Evolutionary conservation across 2,329 filamentous ascomycete genomes (phyloP).

Genomic region (Fusarium pilosicola): DNA sequence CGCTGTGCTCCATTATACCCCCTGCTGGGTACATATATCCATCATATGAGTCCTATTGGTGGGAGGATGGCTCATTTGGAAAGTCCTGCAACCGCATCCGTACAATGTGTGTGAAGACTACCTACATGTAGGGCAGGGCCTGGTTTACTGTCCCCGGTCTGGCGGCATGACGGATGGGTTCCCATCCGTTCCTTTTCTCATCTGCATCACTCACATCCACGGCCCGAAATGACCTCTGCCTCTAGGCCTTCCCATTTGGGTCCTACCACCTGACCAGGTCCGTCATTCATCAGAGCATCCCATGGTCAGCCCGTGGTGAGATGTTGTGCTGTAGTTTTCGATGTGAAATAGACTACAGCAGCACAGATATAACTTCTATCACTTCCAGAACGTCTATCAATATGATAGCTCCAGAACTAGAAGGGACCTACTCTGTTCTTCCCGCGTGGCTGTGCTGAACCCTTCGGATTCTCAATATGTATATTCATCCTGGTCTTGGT

Average conservation of each 20-base stretch:
- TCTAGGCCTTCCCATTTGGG: slow-evolving; percentile 40
- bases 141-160: slow-evolving; percentile 14
- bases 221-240: slow-evolving; percentile 34
- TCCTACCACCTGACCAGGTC: slow-evolving; percentile 40
- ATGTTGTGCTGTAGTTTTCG: slow-evolving; percentile 9
- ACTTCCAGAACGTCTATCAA: background rate
- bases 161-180: slow-evolving; percentile 34
- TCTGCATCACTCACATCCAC: slow-evolving; percentile 31
- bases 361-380: slow-evolving; percentile 3
- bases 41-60: slow-evolving; percentile 19
- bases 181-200: slow-evolving; percentile 37
- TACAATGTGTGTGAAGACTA: slow-evolving; percentile 19
- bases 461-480: slow-evolving; percentile 3
- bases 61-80: slow-evolving; percentile 7
- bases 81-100: slow-evolving; percentile 17
- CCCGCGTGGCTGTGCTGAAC: slow-evolving; percentile 35
- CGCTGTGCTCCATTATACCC: slow-evolving; percentile 16
- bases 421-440: slow-evolving; percentile 17
- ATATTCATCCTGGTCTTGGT: slow-evolving; percentile 15
- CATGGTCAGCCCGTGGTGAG: slow-evolving; percentile 33
- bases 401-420: slow-evolving; percentile 15
- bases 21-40: slow-evolving; percentile 8
- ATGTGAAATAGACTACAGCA: background rate
- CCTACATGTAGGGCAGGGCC: slow-evolving; percentile 24
- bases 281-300: slow-evolving; percentile 27